phyloP scores from a whole-genome alignment of 2,329 filamentous ascomycete genomes.

The Paraphoma sp. region DNA sequence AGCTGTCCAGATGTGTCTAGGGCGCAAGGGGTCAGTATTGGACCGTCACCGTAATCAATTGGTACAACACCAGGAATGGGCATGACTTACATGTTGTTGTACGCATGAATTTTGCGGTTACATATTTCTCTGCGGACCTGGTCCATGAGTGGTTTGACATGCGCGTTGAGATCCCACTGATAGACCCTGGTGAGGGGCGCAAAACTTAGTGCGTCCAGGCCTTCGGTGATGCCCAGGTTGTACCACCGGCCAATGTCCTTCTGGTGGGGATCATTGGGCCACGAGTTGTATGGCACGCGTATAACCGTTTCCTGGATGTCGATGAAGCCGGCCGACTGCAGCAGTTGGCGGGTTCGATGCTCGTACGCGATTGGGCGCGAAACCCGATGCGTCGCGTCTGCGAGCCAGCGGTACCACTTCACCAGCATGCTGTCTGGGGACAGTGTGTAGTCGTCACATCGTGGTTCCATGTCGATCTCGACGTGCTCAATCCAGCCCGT shows the following conservation, averaged over 20 bases:
- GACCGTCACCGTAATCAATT: constrained; percentile 29
- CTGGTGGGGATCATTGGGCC: constrained; percentile 69
- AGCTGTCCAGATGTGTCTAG: constrained; percentile 57
- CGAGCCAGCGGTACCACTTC: constrained; percentile 74
- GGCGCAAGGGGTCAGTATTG: constrained; percentile 39
- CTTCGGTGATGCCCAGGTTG: constrained; percentile 76
- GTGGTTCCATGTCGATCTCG: constrained; percentile 83
- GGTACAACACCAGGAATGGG: constrained; percentile 22
- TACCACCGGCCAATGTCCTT: constrained; percentile 82
- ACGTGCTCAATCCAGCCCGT: constrained; percentile 83
- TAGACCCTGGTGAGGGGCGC: constrained; percentile 74
- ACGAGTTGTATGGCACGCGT: constrained; percentile 75
- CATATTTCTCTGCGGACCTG: constrained; percentile 73
- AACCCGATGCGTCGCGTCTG: constrained; percentile 70
- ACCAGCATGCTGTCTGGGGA: constrained; percentile 64
- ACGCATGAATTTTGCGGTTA: constrained; percentile 71
- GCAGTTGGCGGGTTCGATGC: constrained; percentile 63
- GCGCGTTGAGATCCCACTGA: constrained; percentile 62
- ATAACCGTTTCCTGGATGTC: constrained; percentile 76
- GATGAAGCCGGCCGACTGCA: constrained; percentile 77
- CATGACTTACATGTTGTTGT: constrained; percentile 75
- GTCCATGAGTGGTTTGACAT: constrained; percentile 68
- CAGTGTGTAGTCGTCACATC: constrained; percentile 71
- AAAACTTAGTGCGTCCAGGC: constrained; percentile 75
- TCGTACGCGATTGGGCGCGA: constrained; percentile 72